Conservation (phyloP, 148 eudicot species). For the Diospyros lotus region DNA sequence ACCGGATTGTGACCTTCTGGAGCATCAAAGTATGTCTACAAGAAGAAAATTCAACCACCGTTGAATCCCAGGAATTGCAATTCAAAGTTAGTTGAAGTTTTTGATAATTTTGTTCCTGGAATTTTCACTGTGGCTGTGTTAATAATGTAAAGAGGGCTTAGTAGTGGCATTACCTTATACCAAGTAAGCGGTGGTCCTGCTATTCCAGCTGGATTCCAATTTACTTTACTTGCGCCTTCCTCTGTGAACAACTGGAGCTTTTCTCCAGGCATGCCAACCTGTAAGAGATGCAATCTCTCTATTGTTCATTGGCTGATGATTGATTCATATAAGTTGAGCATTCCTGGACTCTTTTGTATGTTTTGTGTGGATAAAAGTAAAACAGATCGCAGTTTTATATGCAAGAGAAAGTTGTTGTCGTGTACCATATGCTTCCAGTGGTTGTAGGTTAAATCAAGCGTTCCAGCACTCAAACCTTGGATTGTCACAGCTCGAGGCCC, state of each 20-base stretch:
- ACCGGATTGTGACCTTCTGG: constrained; percentile 72
- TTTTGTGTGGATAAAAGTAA: too few relatives aligned
- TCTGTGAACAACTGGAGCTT: constrained; percentile 43
- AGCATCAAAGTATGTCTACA: constrained; percentile 66
- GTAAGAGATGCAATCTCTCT: background rate
- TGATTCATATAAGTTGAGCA: too few relatives aligned
- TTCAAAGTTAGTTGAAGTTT: background rate
- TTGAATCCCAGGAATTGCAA: too few relatives aligned
- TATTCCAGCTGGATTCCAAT: constrained; percentile 48
- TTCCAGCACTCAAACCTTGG: constrained; percentile 72
- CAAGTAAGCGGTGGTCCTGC: constrained; percentile 50
- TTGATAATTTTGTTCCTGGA: background rate
- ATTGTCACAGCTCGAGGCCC: constrained; percentile 47
- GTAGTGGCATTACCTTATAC: constrained; percentile 59
- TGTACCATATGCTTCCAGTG: constrained; percentile 70
- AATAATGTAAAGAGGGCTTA: background rate
- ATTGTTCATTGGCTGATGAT: background rate
- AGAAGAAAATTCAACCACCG: background rate
- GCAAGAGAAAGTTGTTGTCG: too few relatives aligned
- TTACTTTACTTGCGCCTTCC: constrained; percentile 48
- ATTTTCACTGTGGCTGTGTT: background rate
- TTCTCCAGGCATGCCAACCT: constrained; percentile 72
- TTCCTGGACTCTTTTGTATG: too few relatives aligned
- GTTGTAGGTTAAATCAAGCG: constrained; percentile 61
- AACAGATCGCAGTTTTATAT: background rate